Conservation (phyloP, 2,329 filamentous ascomycete genomes). For the Arthrobotrys sphaeroides region DNA sequence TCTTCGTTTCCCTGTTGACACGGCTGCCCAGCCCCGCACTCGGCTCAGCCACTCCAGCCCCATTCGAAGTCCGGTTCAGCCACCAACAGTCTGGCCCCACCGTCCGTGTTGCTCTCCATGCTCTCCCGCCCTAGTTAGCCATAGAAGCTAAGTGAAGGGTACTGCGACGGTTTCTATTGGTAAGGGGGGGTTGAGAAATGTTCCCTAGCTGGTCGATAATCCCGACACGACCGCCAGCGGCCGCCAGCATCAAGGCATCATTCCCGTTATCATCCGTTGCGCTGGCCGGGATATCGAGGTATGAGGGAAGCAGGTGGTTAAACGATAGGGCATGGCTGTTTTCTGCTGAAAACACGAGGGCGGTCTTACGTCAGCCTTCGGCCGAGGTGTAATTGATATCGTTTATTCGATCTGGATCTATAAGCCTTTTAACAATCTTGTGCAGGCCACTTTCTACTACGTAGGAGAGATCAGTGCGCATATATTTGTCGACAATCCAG, state of each 20-base stretch:
- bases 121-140: too few relatives aligned
- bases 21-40: not conserved
- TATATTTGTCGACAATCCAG: not conserved
- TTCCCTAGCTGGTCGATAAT: not conserved
- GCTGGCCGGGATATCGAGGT: not conserved
- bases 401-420: not conserved
- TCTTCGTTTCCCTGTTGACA: too few relatives aligned
- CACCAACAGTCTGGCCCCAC: not conserved
- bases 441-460: slow-evolving; percentile 1
- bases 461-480: slow-evolving; percentile 4
- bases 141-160: not conserved
- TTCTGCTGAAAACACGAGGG: slow-evolving; percentile 7
- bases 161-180: not conserved
- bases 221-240: not conserved
- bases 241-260: slow-evolving; percentile 5
- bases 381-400: not conserved
- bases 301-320: not conserved
- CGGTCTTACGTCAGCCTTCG: not conserved
- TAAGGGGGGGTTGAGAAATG: too few relatives aligned
- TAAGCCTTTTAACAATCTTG: not conserved
- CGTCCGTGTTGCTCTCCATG: not conserved
- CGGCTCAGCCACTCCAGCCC: slow-evolving; percentile 3
- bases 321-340: not conserved
- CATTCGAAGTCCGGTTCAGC: not conserved
- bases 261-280: not conserved